Base-by-base conservation (phyloP, 768 basidiomycete genomes). In the Cystofilobasidium capitatum region DNA sequence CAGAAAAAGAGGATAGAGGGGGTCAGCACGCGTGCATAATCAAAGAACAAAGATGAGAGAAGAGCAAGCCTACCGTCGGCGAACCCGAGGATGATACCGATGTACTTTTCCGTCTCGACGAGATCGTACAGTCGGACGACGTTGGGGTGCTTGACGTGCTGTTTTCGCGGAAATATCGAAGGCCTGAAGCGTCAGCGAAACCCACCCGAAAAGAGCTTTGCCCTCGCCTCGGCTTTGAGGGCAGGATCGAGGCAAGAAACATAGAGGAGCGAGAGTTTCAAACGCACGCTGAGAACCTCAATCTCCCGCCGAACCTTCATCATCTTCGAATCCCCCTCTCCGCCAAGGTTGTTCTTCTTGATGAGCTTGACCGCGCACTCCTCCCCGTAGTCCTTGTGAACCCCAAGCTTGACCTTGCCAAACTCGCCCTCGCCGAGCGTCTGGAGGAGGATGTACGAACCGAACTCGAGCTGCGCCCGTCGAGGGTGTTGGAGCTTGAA, bases 351-450 rank as follows among this genome's bases (percentile, higher is more conserved):
- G 37, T 91, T 91, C 64, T 92, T 81, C 63, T 92, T 83, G 73
- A 98, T 98, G 67, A 99, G 81, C 80, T 99, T 99, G 74, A 97
- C 92, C 16, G 94, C 94, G n/a, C 94, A 93, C 76, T 97, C 94
- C 77, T 96, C 92, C 36, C 91, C 92, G 86, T 88, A 96, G 71
- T 88, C 85, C 71, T 81, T 82, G 73, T 98, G 94, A 62, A 98
- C 81, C 7, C 94, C 94, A n/a, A 98, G 84, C 77, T 97, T 98
- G 79, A 98, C 93, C 77, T 98, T 98, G 55, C 92, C 93, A 75
- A 97, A 97, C 80, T 98, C 94, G 72, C 94, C 94, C 79, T 99
- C 94, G 54, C 96, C 96, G 24, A 99, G 82, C 0, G 96, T 98
- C 77, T 98, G 93, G 22, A 99, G 81, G 44, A 98, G 82, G 13